These are phyloP conservation scores for Pleurotus citrinopileatus DNA, from an alignment of 768 basidiomycete genomes.

Conservation along the genomic window DNA sequence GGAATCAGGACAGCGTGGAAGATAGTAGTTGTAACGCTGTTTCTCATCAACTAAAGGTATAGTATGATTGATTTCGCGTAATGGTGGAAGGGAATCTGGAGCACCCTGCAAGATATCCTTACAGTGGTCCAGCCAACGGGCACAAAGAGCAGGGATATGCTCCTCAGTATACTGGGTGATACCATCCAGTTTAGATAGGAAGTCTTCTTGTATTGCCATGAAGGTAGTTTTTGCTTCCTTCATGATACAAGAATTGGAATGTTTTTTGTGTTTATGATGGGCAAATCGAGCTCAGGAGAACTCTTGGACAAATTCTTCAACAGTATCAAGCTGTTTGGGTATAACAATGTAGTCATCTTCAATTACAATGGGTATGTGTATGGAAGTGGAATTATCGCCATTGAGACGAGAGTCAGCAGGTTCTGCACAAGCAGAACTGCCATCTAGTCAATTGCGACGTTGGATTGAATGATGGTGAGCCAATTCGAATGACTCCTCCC, in stretches of 20 bases:
- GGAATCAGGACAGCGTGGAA: constrained; percentile 29
- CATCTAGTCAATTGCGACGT: neutral
- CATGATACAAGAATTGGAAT: neutral
- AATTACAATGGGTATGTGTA: neutral
- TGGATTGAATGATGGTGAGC: neutral
- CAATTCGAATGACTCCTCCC: neutral
- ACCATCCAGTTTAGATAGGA: neutral
- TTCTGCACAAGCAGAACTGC: neutral
- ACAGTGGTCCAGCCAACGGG: neutral
- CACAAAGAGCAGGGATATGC: neutral
- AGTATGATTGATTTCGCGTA: constrained; percentile 33
- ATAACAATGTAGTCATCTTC: neutral
- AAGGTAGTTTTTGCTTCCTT: neutral
- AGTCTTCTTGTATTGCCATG: neutral
- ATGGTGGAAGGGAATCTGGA: constrained; percentile 26
- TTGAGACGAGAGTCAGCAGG: neutral
- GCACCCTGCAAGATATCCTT: neutral
- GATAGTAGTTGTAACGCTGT: constrained; percentile 25
- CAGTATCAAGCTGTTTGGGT: neutral
- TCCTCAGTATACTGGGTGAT: neutral
- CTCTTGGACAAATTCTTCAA: neutral
- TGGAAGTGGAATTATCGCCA: neutral
- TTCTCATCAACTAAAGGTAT: constrained; percentile 34
- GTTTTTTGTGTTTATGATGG: neutral
- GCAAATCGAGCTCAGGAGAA: neutral